Conservation (phyloP, 257 asterid species). For the Sherardia arvensis region DNA sequence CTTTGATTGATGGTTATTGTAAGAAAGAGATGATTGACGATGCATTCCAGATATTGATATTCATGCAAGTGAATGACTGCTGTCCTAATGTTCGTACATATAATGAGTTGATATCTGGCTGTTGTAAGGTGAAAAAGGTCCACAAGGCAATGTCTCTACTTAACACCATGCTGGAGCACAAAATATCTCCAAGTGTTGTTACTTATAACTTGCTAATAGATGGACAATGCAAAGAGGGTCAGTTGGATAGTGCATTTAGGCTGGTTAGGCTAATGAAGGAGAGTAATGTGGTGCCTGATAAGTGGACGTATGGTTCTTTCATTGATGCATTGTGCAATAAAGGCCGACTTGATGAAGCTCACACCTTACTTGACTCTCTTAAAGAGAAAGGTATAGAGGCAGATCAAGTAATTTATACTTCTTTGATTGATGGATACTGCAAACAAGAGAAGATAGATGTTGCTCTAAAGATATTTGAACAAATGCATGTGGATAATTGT, state of each 20-base stretch:
- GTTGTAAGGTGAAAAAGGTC: conserved; percentile 40
- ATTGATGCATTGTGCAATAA: conserved; percentile 49
- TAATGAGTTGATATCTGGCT: conserved; percentile 62
- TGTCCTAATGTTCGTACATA: conserved; percentile 53
- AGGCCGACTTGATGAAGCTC: conserved; percentile 48
- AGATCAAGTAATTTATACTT: conserved; percentile 44
- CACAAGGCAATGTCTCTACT: conserved; percentile 66
- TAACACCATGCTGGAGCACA: conserved; percentile 42
- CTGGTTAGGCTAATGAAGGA: conserved; percentile 56
- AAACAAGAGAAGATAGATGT: conserved; percentile 35
- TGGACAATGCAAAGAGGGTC: conserved; percentile 63
- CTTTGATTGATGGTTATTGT: conserved; percentile 61
- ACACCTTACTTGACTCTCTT: conserved; percentile 35
- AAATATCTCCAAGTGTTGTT: conserved; percentile 37
- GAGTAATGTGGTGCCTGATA: conserved; percentile 45
- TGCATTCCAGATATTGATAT: conserved; percentile 40
- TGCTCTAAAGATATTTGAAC: conserved; percentile 43
- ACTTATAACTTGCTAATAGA: conserved; percentile 55
- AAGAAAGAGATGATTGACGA: conserved; percentile 43
- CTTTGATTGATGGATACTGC: conserved; percentile 58
- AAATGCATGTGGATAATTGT: conserved; percentile 43
- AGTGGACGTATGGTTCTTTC: conserved; percentile 49
- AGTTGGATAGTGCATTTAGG: conserved; percentile 52
- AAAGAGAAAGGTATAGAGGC: conserved; percentile 36
- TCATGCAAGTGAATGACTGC: conserved; percentile 45